Conservation (phyloP, 305 asterid species). For the Fraxinus latifolia region DNA sequence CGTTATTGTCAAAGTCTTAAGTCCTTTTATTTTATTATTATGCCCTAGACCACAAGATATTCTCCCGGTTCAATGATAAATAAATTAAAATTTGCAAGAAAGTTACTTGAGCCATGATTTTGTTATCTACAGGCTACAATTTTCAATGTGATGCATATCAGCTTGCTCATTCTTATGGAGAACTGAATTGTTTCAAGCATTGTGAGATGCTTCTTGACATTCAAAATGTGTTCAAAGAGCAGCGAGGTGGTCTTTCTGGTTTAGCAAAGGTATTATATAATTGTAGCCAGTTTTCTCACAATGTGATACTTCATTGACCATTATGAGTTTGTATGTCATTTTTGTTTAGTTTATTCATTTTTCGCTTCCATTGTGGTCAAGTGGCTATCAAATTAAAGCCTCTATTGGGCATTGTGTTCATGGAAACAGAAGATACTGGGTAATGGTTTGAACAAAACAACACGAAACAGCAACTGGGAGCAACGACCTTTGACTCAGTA, state of each 20-base stretch:
- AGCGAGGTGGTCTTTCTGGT: slow-evolving; percentile 88
- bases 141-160: slow-evolving; percentile 75
- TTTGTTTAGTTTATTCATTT: background rate
- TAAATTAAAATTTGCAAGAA: slow-evolving; percentile 3
- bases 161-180: slow-evolving; percentile 75
- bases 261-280: slow-evolving; percentile 60
- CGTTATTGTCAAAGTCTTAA: background rate
- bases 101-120: slow-evolving; percentile 22
- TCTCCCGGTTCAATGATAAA: background rate
- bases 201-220: slow-evolving; percentile 91
- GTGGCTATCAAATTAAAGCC: slow-evolving; percentile 2
- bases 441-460: slow-evolving; percentile 73
- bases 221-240: slow-evolving; percentile 80
- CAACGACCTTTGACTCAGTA: slow-evolving; percentile 68
- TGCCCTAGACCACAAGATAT: background rate
- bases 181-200: slow-evolving; percentile 68
- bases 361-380: slow-evolving; percentile 12
- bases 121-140: slow-evolving; percentile 67
- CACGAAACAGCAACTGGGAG: slow-evolving; percentile 97
- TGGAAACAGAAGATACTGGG: slow-evolving; percentile 78
- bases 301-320: background rate
- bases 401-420: slow-evolving; percentile 20
- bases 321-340: background rate
- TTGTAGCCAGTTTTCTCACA: background rate
- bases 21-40: background rate